These are phyloP conservation scores for Arthrobotrys musiformis DNA, from an alignment of 2,329 filamentous ascomycete species.

Conservation along the genomic window DNA sequence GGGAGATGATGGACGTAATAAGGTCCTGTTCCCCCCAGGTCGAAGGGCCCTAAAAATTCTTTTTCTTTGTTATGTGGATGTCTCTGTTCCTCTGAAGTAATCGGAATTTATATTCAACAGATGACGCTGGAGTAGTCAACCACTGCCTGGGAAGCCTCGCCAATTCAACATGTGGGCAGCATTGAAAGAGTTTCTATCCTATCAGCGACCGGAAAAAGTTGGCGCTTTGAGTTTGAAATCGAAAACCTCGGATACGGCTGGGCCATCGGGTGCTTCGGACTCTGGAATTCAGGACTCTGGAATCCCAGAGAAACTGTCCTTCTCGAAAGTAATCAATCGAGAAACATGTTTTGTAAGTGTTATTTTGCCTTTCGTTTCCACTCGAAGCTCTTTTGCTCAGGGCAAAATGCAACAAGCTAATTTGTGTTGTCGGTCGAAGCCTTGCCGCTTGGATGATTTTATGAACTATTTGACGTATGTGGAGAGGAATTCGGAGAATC, in stretches of 20 bases:
- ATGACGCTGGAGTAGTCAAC: neutral
- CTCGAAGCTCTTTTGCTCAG: neutral
- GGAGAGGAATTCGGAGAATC: slow-evolving; percentile 80
- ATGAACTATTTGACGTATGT: slow-evolving; percentile 87
- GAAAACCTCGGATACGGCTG: slow-evolving; percentile 15
- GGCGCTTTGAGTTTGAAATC: slow-evolving; percentile 27
- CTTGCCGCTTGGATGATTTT: slow-evolving; percentile 81
- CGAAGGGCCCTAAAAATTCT: neutral
- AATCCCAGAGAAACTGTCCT: slow-evolving; percentile 77
- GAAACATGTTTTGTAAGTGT: slow-evolving; percentile 79
- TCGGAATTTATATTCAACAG: neutral
- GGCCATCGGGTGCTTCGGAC: slow-evolving; percentile 57
- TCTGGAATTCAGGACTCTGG: slow-evolving; percentile 69
- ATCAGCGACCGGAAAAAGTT: slow-evolving; percentile 41
- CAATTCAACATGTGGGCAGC: slow-evolving; percentile 19
- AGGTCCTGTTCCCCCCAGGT: neutral
- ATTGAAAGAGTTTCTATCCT: slow-evolving; percentile 39
- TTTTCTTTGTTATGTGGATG: neutral
- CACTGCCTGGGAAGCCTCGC: neutral
- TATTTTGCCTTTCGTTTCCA: neutral
- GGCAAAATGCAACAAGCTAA: slow-evolving; percentile 24
- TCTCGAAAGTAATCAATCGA: slow-evolving; percentile 79
- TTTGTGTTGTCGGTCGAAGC: slow-evolving; percentile 66
- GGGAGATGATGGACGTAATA: neutral
- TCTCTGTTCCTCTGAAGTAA: neutral